A percentile compares a stretch with the other conserved stretches of the same genome.
phyloP scores from a whole-genome alignment of 2,329 filamentous ascomycete genomes.

The Tolypocladium nubicola region DNA sequence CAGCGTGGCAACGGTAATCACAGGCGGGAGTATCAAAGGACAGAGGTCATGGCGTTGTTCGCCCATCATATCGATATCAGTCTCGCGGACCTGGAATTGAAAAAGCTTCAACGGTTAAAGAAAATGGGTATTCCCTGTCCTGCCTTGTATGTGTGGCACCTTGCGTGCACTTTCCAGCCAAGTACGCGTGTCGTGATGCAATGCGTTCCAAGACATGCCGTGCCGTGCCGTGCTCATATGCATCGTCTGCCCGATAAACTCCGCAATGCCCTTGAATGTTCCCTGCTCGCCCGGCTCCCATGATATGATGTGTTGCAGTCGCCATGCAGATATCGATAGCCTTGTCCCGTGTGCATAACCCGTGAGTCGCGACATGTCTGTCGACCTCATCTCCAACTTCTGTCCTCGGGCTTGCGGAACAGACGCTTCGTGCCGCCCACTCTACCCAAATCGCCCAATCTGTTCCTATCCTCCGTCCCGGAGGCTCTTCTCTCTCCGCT shows the following conservation, averaged over 20 bases:
- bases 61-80: neutral
- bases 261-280: neutral
- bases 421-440: slow-evolving; percentile 64
- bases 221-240: neutral
- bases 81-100: neutral
- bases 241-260: neutral
- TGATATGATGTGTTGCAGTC: neutral
- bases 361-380: neutral
- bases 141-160: neutral
- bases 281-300: neutral
- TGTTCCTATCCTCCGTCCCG: slow-evolving; percentile 17
- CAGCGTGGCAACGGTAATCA: neutral
- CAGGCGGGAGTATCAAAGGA: neutral
- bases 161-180: neutral
- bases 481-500: slow-evolving; percentile 43
- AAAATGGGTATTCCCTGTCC: neutral
- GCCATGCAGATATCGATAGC: neutral
- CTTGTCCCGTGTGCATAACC: neutral
- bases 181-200: neutral
- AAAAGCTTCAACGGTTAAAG: neutral
- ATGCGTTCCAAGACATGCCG: neutral
- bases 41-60: neutral
- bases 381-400: neutral
- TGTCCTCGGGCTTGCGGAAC: slow-evolving; percentile 38
- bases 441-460: slow-evolving; percentile 61